phyloP scores from a whole-genome alignment of 176 grass and related monocot genomes.

The Cymbopogon citratus region DNA sequence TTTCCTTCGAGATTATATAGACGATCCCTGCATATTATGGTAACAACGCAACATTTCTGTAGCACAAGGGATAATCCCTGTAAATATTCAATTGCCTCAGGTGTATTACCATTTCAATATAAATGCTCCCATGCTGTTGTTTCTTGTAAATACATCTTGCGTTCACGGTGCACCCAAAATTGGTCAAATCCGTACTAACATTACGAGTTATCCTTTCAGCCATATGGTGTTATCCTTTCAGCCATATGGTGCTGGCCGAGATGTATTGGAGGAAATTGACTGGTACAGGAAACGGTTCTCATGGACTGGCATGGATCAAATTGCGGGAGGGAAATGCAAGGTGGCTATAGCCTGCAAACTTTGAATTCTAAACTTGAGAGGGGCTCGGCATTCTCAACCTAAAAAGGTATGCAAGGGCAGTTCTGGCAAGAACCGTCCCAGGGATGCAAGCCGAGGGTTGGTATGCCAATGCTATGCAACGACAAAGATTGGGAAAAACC shows the following conservation, averaged over 20 bases:
- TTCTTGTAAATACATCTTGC: not conserved
- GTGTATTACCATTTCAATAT: not conserved
- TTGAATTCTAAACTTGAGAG: too few species aligned
- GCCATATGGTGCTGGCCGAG: too few species aligned
- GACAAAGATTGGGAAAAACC: too few species aligned
- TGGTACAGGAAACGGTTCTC: not conserved
- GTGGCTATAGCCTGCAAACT: not conserved
- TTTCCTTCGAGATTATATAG: not conserved
- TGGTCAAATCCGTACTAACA: not conserved
- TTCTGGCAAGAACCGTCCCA: too few species aligned
- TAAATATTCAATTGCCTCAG: constrained; percentile 21
- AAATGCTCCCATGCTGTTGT: not conserved
- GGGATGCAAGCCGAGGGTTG: too few species aligned
- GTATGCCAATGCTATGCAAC: too few species aligned
- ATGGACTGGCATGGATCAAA: not conserved
- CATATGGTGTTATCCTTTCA: not conserved
- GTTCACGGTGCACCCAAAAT: not conserved
- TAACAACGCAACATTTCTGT: constrained; percentile 27
- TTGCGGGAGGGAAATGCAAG: not conserved
- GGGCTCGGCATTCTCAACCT: too few species aligned
- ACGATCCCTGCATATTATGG: not conserved
- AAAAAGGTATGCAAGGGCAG: too few species aligned
- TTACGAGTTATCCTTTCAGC: not conserved
- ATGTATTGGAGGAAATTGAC: not conserved
- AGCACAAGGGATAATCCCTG: not conserved